Conservation (phyloP, 345 rosid species). For the Dimocarpus longan region DNA sequence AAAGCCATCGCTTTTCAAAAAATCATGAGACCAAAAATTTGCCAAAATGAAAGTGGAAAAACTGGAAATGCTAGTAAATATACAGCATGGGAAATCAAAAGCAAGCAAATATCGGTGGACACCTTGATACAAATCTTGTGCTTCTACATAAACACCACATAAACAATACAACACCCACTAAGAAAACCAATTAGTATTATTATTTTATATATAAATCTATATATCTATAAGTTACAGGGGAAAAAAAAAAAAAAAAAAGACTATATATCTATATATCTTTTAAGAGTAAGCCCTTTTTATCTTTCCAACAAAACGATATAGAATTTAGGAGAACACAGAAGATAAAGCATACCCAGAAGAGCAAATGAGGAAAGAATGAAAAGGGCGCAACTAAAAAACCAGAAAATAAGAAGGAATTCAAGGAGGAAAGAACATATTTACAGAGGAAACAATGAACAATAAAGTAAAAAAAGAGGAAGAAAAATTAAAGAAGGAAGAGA, state of each 20-base stretch:
- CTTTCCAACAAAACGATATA: neutral
- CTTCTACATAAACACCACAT: neutral
- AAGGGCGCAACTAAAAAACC: neutral
- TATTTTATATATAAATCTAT: too few relatives aligned
- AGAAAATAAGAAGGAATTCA: neutral
- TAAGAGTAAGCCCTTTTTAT: too few relatives aligned
- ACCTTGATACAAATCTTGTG: neutral
- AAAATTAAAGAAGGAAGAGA: neutral
- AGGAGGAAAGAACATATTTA: neutral
- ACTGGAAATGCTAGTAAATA: neutral
- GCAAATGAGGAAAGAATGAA: neutral
- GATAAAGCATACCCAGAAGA: conserved; percentile 21
- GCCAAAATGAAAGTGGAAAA: neutral
- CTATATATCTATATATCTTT: too few relatives aligned
- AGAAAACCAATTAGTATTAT: too few relatives aligned
- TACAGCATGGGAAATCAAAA: conserved; percentile 6
- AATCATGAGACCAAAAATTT: conserved; percentile 13
- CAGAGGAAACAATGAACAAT: neutral
- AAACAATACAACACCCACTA: conserved; percentile 1
- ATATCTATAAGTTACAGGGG: too few relatives aligned
- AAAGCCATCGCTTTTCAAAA: conserved; percentile 23
- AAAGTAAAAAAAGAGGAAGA: neutral
- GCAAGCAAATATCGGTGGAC: neutral
- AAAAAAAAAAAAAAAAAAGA: too few relatives aligned
- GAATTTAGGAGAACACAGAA: conserved; percentile 10